These are phyloP conservation scores for Euphorbia tirucalli DNA, from an alignment of 345 rosid species.

Conservation along the genomic window DNA sequence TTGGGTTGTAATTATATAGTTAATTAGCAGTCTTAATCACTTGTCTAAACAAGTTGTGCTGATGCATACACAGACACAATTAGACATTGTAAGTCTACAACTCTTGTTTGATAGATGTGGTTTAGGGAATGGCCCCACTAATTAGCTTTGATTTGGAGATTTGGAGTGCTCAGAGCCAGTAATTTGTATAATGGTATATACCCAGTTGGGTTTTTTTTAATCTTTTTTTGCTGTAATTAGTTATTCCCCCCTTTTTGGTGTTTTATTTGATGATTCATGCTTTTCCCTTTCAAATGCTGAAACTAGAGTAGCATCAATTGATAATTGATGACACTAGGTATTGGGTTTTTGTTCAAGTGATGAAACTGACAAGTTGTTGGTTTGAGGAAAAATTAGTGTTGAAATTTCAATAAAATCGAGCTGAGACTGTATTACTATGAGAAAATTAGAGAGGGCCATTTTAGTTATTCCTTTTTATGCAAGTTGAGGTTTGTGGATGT, in stretches of 20 bases:
- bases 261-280: not conserved
- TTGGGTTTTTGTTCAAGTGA: slow-evolving; percentile 18
- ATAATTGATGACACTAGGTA: slow-evolving; percentile 3
- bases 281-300: slow-evolving; percentile 34
- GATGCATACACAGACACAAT: not conserved
- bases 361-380: slow-evolving; percentile 43
- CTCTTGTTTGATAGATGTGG: slow-evolving; percentile 22
- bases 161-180: not conserved
- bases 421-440: slow-evolving; percentile 18
- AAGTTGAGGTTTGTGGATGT: slow-evolving; percentile 59
- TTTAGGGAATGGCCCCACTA: slow-evolving; percentile 6
- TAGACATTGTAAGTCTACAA: not conserved
- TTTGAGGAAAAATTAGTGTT: slow-evolving; percentile 16
- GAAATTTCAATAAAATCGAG: slow-evolving; percentile 31
- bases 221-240: slow-evolving; percentile 5
- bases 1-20: slow-evolving; percentile 6
- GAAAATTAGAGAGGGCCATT: slow-evolving; percentile 31
- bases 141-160: slow-evolving; percentile 9
- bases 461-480: slow-evolving; percentile 29
- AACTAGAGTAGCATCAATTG: slow-evolving; percentile 34
- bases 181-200: slow-evolving; percentile 9
- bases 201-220: slow-evolving; percentile 15
- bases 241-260: slow-evolving; percentile 1
- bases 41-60: not conserved
- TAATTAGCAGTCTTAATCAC: slow-evolving; percentile 22